Percentiles rank a stretch among this genome's conserved stretches.
Conservation (phyloP, 1,284 basidiomycete genomes). For the Takashimella tepidaria region DNA sequence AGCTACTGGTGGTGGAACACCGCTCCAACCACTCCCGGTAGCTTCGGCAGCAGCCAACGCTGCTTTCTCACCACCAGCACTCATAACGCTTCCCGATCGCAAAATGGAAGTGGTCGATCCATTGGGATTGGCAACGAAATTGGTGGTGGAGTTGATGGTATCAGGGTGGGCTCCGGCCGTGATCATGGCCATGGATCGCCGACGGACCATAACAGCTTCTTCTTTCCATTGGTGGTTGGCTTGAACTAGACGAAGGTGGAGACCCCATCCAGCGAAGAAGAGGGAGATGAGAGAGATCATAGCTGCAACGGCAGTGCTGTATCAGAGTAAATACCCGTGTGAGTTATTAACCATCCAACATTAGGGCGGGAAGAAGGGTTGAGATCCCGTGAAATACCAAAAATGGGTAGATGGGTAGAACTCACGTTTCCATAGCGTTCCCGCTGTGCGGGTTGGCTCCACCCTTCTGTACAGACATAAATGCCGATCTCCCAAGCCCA, state of each 20-base stretch:
- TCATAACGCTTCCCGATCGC: constrained; percentile 7
- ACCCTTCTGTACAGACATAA: constrained; percentile 21
- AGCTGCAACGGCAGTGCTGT: constrained; percentile 39
- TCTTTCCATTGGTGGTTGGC: constrained; percentile 37
- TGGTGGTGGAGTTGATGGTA: neutral
- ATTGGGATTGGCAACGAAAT: constrained; percentile 8
- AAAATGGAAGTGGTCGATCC: constrained; percentile 8
- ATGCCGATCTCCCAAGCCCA: constrained; percentile 30
- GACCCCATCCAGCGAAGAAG: constrained; percentile 32
- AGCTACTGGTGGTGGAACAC: neutral
- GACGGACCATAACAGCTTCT: constrained; percentile 36
- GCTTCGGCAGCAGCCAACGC: neutral
- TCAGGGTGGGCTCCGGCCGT: constrained; percentile 6
- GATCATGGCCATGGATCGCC: constrained; percentile 31
- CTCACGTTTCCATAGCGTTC: constrained; percentile 41
- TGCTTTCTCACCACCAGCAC: neutral
- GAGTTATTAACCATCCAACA: neutral
- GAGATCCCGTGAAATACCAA: neutral
- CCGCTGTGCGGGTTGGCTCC: constrained; percentile 30
- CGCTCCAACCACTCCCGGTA: constrained; percentile 6
- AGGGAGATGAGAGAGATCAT: constrained; percentile 37
- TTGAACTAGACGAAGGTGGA: constrained; percentile 34
- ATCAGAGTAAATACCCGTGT: neutral
- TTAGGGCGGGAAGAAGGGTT: neutral
- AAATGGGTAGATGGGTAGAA: too few species aligned